A percentile compares a stretch with the other conserved stretches of the same genome.
These are phyloP conservation scores for Wickerhamomyces sp. DNA, from an alignment of 1,139 yeast genomes.

Conservation along the genomic window DNA sequence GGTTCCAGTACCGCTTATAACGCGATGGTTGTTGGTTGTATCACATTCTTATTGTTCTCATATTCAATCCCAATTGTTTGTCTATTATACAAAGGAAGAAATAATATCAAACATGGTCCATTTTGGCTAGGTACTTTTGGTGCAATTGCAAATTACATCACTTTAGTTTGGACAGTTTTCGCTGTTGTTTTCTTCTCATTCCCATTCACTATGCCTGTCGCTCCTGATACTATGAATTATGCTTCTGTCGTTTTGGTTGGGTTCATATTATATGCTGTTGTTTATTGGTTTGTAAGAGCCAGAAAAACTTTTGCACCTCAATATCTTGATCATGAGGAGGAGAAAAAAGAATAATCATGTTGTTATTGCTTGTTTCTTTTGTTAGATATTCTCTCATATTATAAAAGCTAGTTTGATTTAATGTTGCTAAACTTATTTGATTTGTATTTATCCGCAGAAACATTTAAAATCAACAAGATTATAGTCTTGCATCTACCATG, in stretches of 20 bases:
- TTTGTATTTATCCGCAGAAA: too few species aligned
- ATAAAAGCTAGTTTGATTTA: too few species aligned
- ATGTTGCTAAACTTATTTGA: too few species aligned
- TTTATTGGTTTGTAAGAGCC: slow-evolving; percentile 43
- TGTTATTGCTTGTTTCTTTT: not conserved
- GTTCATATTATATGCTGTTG: slow-evolving; percentile 46
- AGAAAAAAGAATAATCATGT: not conserved
- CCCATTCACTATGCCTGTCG: slow-evolving; percentile 63
- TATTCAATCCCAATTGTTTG: slow-evolving; percentile 48
- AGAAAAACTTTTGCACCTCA: slow-evolving; percentile 19
- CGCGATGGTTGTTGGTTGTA: slow-evolving; percentile 52
- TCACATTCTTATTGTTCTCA: slow-evolving; percentile 45
- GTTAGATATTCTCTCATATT: not conserved
- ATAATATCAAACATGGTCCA: slow-evolving; percentile 61
- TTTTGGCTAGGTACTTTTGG: slow-evolving; percentile 67
- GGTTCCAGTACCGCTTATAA: slow-evolving; percentile 54
- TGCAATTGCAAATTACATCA: slow-evolving; percentile 45
- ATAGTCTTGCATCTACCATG: too few species aligned
- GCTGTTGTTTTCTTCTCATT: slow-evolving; percentile 61
- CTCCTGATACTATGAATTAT: slow-evolving; percentile 62
- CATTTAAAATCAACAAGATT: too few species aligned
- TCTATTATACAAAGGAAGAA: slow-evolving; percentile 51
- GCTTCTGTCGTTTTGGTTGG: slow-evolving; percentile 62
- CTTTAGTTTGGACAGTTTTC: slow-evolving; percentile 55
- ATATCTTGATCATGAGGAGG: slow-evolving; percentile 12